Percentiles rank a stretch among this genome's conserved stretches.
phyloP scores from a whole-genome alignment of 2,329 filamentous ascomycete species.

The Fusarium napiforme region DNA sequence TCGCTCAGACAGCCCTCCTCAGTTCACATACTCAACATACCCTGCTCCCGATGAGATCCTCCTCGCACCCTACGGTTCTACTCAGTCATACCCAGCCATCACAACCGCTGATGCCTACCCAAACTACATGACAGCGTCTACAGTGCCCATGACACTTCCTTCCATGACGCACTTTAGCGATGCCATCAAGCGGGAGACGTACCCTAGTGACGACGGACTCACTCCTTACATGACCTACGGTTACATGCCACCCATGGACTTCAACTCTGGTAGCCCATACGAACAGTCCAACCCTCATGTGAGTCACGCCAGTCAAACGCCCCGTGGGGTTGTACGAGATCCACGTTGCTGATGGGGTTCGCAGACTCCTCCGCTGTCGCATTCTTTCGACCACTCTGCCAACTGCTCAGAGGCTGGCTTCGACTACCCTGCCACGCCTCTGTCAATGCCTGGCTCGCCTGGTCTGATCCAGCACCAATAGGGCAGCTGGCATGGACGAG shows the following conservation, averaged over 20 bases:
- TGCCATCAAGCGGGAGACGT: conserved; percentile 73
- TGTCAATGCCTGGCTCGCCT: conserved; percentile 78
- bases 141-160: conserved; percentile 69
- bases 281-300: conserved; percentile 79
- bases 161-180: conserved; percentile 72
- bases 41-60: conserved; percentile 72
- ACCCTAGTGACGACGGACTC: conserved; percentile 68
- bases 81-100: conserved; percentile 63
- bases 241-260: conserved; percentile 72
- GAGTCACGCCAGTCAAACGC: conserved; percentile 64
- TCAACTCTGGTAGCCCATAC: conserved; percentile 70
- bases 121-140: conserved; percentile 64
- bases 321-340: conserved; percentile 52
- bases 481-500: conserved; percentile 1
- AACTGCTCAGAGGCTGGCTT: conserved; percentile 70
- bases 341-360: conserved; percentile 61
- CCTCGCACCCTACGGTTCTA: conserved; percentile 67
- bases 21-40: conserved; percentile 75
- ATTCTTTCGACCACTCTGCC: conserved; percentile 76
- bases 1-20: conserved; percentile 76
- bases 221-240: conserved; percentile 75
- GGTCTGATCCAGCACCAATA: conserved; percentile 55
- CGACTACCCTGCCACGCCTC: conserved; percentile 75
- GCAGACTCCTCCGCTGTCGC: conserved; percentile 81
- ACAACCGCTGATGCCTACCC: conserved; percentile 63